Base-by-base conservation (phyloP, 208 protist genomes). In the Herpetomonas samuelpessoai region DNA sequence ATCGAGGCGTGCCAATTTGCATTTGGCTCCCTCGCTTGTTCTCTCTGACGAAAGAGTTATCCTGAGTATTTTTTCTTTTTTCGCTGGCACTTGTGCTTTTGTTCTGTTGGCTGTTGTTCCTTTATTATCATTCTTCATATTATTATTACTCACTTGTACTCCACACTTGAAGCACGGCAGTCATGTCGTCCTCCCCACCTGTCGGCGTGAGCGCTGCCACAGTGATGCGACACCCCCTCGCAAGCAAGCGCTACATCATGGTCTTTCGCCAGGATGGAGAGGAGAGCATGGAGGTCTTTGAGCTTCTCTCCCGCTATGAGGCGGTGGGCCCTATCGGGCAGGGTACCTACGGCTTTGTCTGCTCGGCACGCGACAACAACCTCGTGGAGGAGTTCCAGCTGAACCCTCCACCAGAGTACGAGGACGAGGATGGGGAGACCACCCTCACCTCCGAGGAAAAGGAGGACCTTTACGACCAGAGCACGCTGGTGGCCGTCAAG, bases 291-390 rank as follows among this genome's bases (percentile, higher is more conserved):
- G 81, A 91, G 50, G 64, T 91, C 10, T 94, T 94, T 57, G 88
- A 94, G 68, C 71, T 94, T 19, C 76, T 76, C 48, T 83, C 71
- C 29, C 83, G 77, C 39, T 94, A 94, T 59, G 84, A 88, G 57
- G 84, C 75, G 0, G 62, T 87, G 10, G 56, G 47, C 2, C 77
- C 84, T 2, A 91, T 91, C 41, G 84, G 79, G 24, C 59, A 81
- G 47, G 88, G 88, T 25, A 81, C 71, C 41, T 94, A 91, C 62
- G 88, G 84, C 22, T 90, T 74, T 55, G 88, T 94, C 45, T 90
- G 81, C 66, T 76, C 78, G 18, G 88, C 88, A 2, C 69, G 74
- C 10, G 88, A 94, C 65, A 86, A 71, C 46, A 74, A 89, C 26
- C 61, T 79, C 3, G 83, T 83, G 4, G 83, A 91, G 53, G 55